Percentiles rank a stretch among this genome's conserved stretches.
phyloP scores from a whole-genome alignment of 768 basidiomycete genomes.

The Mycena vulgaris region DNA sequence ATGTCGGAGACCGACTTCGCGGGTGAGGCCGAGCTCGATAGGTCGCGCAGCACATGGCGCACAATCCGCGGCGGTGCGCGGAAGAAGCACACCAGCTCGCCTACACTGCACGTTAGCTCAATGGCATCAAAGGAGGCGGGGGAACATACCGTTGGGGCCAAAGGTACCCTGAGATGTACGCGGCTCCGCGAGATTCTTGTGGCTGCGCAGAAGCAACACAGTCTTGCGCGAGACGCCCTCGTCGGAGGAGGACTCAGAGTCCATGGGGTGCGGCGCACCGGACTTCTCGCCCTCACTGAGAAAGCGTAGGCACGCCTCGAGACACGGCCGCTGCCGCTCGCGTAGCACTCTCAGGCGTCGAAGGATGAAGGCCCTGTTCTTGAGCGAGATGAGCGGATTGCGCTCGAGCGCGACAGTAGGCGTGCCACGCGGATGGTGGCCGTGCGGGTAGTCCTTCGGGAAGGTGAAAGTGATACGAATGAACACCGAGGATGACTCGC shows the following conservation, averaged over 20 bases:
- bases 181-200: slow-evolving; percentile 88
- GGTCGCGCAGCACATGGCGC: slow-evolving; percentile 66
- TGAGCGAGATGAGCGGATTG: slow-evolving; percentile 83
- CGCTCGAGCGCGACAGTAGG: slow-evolving; percentile 88
- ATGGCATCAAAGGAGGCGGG: not conserved
- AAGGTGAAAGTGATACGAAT: slow-evolving; percentile 93
- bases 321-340: slow-evolving; percentile 82
- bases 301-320: slow-evolving; percentile 88
- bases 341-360: slow-evolving; percentile 82
- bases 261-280: slow-evolving; percentile 53
- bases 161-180: slow-evolving; percentile 91
- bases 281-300: slow-evolving; percentile 73
- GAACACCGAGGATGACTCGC: slow-evolving; percentile 86
- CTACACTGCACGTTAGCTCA: slow-evolving; percentile 55
- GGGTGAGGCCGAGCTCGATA: slow-evolving; percentile 59
- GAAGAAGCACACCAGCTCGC: slow-evolving; percentile 91
- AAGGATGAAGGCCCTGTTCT: slow-evolving; percentile 84
- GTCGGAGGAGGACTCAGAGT: slow-evolving; percentile 77
- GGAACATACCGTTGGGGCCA: slow-evolving; percentile 83
- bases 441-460: slow-evolving; percentile 84
- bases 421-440: slow-evolving; percentile 71
- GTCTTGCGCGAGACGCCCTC: slow-evolving; percentile 57
- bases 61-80: slow-evolving; percentile 81
- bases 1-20: slow-evolving; percentile 48
- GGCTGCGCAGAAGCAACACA: slow-evolving; percentile 69